Conservation (phyloP, 139 green algal species). For the Chlorella sorokiniana region DNA sequence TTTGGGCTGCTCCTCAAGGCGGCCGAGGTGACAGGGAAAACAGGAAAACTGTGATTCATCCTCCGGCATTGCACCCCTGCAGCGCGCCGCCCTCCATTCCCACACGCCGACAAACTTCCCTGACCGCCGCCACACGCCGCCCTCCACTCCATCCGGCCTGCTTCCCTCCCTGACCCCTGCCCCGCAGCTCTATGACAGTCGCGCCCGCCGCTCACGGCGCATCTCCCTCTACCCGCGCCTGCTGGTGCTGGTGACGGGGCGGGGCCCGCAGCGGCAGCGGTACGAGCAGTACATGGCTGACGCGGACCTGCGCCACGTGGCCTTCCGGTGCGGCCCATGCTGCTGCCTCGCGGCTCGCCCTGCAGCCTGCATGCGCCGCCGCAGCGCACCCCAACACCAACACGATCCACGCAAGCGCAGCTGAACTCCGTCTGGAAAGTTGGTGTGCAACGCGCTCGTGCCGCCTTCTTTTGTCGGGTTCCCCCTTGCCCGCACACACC, state of each 20-base stretch:
- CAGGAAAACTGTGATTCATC: background rate
- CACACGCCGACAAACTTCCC: background rate
- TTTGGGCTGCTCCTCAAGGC: constrained; percentile 91
- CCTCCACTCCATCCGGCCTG: background rate
- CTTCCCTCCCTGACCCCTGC: background rate
- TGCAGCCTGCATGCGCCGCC: too few relatives aligned
- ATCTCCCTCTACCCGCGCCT: constrained; percentile 44
- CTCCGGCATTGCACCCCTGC: background rate
- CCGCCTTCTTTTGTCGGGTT: too few relatives aligned
- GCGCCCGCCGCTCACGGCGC: constrained; percentile 16
- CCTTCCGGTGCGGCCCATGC: constrained; percentile 56
- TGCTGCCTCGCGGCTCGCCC: too few relatives aligned
- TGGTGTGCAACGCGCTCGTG: too few relatives aligned
- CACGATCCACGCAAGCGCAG: too few relatives aligned
- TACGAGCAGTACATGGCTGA: constrained; percentile 72
- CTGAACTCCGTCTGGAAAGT: too few relatives aligned
- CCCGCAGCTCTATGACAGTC: constrained; percentile 21
- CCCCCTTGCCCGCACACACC: too few relatives aligned
- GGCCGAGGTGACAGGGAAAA: constrained; percentile 40
- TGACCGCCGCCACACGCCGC: background rate
- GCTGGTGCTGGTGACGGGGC: constrained; percentile 71
- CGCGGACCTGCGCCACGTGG: constrained; percentile 74
- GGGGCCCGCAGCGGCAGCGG: constrained; percentile 77
- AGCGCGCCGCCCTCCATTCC: too few relatives aligned
- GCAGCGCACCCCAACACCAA: too few relatives aligned